A percentile compares a stretch with the other conserved stretches of the same genome.
These are phyloP conservation scores for Ceratopteris richardii DNA, from an alignment of 75 land plant species.

Conservation along the genomic window DNA sequence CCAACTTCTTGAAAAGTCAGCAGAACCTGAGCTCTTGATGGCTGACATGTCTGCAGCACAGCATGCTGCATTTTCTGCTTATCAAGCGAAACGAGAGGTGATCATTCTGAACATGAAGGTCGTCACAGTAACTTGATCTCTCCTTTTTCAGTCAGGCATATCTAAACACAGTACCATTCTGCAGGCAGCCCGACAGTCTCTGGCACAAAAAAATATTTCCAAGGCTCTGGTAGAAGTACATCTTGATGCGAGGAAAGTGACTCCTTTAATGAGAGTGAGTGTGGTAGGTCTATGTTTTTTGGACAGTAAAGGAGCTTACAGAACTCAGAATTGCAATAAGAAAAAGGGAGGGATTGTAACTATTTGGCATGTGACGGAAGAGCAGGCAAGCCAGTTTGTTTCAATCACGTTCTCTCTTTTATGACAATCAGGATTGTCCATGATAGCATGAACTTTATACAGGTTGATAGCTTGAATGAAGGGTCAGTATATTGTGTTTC, in stretches of 20 bases:
- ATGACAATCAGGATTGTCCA: too few species aligned
- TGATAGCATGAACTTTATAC: too few species aligned
- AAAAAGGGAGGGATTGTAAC: slow-evolving; percentile 50
- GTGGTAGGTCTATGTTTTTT: slow-evolving; percentile 37
- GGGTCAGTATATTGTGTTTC: slow-evolving; percentile 46
- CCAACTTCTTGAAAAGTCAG: slow-evolving; percentile 50
- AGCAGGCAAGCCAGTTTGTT: slow-evolving; percentile 32
- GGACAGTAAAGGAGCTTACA: too few species aligned
- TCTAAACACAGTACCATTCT: too few species aligned
- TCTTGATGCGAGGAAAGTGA: slow-evolving; percentile 48
- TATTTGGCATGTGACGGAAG: slow-evolving; percentile 63
- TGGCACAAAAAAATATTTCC: slow-evolving; percentile 38
- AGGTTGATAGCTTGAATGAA: slow-evolving; percentile 46
- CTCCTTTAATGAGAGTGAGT: slow-evolving; percentile 56
- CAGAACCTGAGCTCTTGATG: slow-evolving; percentile 78
- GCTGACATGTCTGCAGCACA: slow-evolving; percentile 73
- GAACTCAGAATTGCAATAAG: slow-evolving; percentile 1
- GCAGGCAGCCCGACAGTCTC: slow-evolving; percentile 42
- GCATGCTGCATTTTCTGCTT: slow-evolving; percentile 42
- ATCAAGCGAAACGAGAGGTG: slow-evolving; percentile 59
- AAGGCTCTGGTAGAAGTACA: slow-evolving; percentile 54
- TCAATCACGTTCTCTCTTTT: too few species aligned
- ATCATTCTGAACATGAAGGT: neutral
- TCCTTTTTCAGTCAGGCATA: too few species aligned
- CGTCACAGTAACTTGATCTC: neutral